These are phyloP conservation scores for Geotrichum citri-aurantii DNA, from an alignment of 1,139 yeast genomes.

Conservation along the genomic window DNA sequence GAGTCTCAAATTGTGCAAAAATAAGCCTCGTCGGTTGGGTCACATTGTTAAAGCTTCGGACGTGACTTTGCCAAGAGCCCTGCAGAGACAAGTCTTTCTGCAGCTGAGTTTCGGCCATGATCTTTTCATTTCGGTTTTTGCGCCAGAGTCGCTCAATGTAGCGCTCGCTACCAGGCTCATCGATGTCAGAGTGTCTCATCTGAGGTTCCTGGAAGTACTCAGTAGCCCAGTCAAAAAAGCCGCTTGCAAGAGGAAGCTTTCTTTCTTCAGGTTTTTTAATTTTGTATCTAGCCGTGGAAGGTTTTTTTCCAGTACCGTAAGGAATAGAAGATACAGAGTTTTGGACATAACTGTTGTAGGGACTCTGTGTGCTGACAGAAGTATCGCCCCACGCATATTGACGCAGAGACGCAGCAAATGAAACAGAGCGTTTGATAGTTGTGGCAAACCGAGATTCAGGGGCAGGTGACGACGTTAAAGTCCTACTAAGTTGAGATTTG, in stretches of 20 bases:
- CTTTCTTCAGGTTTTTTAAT: conserved; percentile 21
- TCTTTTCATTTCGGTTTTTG: conserved; percentile 77
- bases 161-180: conserved; percentile 89
- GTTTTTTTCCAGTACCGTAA: conserved; percentile 31
- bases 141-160: conserved; percentile 84
- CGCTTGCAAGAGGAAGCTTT: conserved; percentile 53
- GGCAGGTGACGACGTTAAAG: conserved; percentile 11
- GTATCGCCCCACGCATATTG: conserved; percentile 30
- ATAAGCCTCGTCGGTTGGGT: conserved; percentile 73
- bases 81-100: conserved; percentile 77
- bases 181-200: conserved; percentile 77
- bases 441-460: conserved; percentile 23
- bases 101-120: conserved; percentile 82
- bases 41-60: conserved; percentile 60
- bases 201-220: conserved; percentile 98
- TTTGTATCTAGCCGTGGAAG: conserved; percentile 31
- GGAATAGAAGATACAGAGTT: conserved; percentile 23
- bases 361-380: background rate
- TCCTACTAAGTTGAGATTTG: conserved; percentile 11
- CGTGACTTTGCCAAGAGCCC: conserved; percentile 77
- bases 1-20: conserved; percentile 88
- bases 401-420: conserved; percentile 35
- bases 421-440: conserved; percentile 35
- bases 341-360: background rate
- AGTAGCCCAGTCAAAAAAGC: conserved; percentile 79